Base-by-base conservation (phyloP, 1,139 yeast species). In the Zygosaccharomyces pseudobailii region DNA sequence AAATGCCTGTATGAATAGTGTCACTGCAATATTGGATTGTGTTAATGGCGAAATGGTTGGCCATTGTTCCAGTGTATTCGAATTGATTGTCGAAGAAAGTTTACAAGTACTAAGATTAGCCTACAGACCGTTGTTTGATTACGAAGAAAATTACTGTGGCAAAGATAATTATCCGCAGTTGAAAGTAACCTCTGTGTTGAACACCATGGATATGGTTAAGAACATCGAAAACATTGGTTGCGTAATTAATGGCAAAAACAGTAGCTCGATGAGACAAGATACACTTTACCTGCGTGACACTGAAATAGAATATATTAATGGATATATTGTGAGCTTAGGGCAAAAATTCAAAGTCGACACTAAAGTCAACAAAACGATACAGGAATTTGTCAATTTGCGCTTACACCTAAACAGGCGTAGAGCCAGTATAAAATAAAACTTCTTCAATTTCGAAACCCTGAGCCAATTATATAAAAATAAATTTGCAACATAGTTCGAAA, bases 181-280 rank as follows among this genome's bases (percentile, higher is more conserved):
- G 32, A 43, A 52, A n/a, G 56, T 65, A 3, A 53, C 53, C 51
- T 45, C 65, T 62, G 41, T 63, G 56, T 62, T 84, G 36, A 69
- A 74, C 49, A 67, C 69, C 1, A 70, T 72, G 2, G 59, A 78
- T 17, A 66, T 86, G 53, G 59, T 76, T 20, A 64, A 71, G 0
- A 55, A 56, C 25, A 64, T 73, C 3, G 84, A 84, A 5, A 52
- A 70, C 19, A 71, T 66, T 17, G 73, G 71, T 5, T 66, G 74
- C 3, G 76, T 78, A 8, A 70, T 80, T 35, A 66, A 73, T 21
- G 74, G 77, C 0, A 65, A 72, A 40, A 92, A 89, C 67, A 79
- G 84, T 45, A 81, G 94, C 6, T 87, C 96, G 2, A 92, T 90
- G 97, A 75, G 95, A 57, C 88, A 86, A 55, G 97, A 90, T 58